Conservation (phyloP, 2,329 filamentous ascomycete species). For the Aspergillus oerlinghausenensis region DNA sequence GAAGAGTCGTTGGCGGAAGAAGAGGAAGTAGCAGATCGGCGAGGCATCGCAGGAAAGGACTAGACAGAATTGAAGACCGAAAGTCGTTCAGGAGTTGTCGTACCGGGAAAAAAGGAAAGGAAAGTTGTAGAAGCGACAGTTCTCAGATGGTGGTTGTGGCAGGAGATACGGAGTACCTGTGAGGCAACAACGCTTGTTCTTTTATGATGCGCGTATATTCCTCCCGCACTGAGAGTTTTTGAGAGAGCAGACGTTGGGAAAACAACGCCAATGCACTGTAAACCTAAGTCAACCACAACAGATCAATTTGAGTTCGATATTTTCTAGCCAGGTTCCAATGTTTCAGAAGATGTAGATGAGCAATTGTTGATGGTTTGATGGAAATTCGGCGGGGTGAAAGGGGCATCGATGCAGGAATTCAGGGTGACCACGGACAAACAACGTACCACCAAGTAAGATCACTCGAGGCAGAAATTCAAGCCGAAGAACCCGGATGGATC, state of each 20-base stretch:
- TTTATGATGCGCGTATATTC: background rate
- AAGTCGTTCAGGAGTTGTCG: background rate
- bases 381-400: background rate
- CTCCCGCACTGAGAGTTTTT: background rate
- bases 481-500: background rate
- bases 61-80: conserved; percentile 5
- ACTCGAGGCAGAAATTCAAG: background rate
- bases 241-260: background rate
- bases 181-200: background rate
- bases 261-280: background rate
- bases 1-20: conserved; percentile 51
- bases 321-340: background rate
- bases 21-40: conserved; percentile 57
- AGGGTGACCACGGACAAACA: background rate
- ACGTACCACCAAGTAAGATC: background rate
- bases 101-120: background rate
- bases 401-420: background rate
- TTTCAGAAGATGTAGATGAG: background rate
- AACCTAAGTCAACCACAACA: background rate
- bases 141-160: background rate
- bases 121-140: background rate
- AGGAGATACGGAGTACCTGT: background rate
- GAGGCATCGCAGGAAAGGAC: conserved; percentile 54
- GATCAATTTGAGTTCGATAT: background rate
- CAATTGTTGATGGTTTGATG: background rate